A percentile compares a stretch with the other conserved stretches of the same genome.
Evolutionary conservation across 148 eudicot species (phyloP).

Genomic region (Chenopodium album): DNA sequence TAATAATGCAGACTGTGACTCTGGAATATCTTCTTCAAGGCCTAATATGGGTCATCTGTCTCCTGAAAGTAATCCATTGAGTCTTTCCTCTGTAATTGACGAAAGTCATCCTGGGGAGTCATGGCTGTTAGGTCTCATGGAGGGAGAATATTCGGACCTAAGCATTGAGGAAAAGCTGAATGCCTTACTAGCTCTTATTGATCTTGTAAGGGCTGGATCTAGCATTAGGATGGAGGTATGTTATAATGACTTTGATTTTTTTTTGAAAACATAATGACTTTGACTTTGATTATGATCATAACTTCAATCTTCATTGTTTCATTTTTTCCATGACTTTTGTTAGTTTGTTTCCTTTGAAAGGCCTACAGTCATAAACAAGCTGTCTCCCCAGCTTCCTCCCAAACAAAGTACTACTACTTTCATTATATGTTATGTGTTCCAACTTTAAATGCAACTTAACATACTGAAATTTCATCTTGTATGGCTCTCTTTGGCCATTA

Average conservation of each 20-base stretch:
- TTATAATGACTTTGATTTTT: not conserved
- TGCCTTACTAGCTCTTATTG: constrained; percentile 69
- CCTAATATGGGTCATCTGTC: constrained; percentile 16
- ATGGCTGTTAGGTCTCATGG: constrained; percentile 90
- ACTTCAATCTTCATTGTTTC: not conserved
- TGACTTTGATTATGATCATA: constrained; percentile 2
- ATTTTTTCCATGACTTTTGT: not conserved
- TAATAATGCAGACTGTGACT: constrained; percentile 54
- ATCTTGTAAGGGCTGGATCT: constrained; percentile 73
- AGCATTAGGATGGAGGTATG: constrained; percentile 81
- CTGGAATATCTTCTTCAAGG: constrained; percentile 37
- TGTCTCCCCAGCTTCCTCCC: not conserved
- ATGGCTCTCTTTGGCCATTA: too few relatives aligned
- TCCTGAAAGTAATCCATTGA: constrained; percentile 28
- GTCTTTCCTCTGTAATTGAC: constrained; percentile 63
- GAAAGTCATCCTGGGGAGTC: constrained; percentile 90
- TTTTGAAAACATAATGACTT: not conserved
- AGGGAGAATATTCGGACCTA: constrained; percentile 92
- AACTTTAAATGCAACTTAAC: not conserved
- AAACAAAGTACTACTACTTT: not conserved
- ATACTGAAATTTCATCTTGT: not conserved
- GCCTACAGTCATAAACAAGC: not conserved
- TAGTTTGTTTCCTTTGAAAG: constrained; percentile 9
- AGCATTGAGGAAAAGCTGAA: constrained; percentile 85
- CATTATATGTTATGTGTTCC: not conserved